Evolutionary conservation across 352 stramenopile genomes (phyloP), one percentile per base, ranked within the genome.

Genomic region (Halophytophthora batemanensis): DNA sequence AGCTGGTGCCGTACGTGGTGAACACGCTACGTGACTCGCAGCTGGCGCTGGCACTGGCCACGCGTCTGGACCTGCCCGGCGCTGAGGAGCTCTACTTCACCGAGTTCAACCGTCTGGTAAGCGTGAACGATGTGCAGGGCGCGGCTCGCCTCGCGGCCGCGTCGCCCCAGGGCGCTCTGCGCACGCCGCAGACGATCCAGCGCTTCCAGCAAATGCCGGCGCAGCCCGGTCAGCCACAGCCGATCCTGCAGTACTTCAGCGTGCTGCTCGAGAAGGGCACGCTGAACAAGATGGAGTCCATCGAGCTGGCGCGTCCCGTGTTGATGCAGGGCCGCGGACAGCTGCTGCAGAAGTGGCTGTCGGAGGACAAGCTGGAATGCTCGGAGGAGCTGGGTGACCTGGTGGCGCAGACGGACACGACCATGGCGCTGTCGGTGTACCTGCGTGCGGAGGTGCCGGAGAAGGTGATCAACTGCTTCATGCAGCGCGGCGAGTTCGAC

Each of bases 391-490:
- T 99, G 17, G 97, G 97, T 68, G 97, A 99, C 66, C 82, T 99
- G 51, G 96, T 99, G 22, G 88, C 86, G 45, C 84, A 93, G 46
- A 87, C 89, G 36, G 97, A 99, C 74, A 95, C 90, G 8, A 98
- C 96, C 8, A 98, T 99, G 91, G 97, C 97, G 6, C 81, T 99
- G 36, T 98, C 89, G 36, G 95, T 99, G 7, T 99, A 99, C 72
- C 79, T 99, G 53, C 87, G 96, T 46, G 87, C 86, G 29, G 97
- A 99, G 59, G 96, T 97, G 42, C 96, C 98, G 22, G 96, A 98
- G 49, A 99, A 99, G 82, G 98, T 98, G 29, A 98, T 99, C 61
- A 98, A 99, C 63, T 99, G 96, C 76, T 99, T 99, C 69, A 91
- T 99, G 12, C 95, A 99, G 77, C 83, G 94, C 31, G 97, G 97